Conservation (phyloP, 2,329 filamentous ascomycete genomes). For the Colletotrichum incanum region DNA sequence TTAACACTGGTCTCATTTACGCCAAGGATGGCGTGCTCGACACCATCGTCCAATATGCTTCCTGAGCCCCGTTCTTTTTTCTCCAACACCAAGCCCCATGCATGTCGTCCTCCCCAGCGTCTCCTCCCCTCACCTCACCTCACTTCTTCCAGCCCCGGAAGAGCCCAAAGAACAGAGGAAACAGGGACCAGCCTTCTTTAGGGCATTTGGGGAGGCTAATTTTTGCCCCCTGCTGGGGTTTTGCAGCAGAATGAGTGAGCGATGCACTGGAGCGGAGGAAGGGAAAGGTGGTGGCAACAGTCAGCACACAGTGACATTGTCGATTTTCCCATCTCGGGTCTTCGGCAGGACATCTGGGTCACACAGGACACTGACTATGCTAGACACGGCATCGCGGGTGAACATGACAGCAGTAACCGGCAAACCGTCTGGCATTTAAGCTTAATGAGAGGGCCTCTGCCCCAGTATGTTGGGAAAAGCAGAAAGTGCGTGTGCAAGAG, state of each 20-base stretch:
- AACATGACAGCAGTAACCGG: constrained; percentile 11
- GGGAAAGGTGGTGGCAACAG: constrained; percentile 14
- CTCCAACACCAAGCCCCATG: constrained; percentile 10
- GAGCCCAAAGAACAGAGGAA: background rate
- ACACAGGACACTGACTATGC: constrained; percentile 20
- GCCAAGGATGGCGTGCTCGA: constrained; percentile 43
- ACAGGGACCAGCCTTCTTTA: constrained; percentile 9
- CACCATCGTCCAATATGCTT: constrained; percentile 42
- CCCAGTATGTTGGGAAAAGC: constrained; percentile 8
- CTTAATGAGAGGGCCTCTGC: constrained; percentile 28
- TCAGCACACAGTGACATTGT: constrained; percentile 15
- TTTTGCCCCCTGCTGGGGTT: background rate
- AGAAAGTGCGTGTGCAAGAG: background rate
- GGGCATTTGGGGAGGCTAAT: background rate
- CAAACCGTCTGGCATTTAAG: constrained; percentile 35
- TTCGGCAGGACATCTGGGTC: constrained; percentile 36
- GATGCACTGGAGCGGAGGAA: background rate
- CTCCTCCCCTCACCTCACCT: constrained; percentile 4
- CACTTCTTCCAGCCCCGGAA: background rate
- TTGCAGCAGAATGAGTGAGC: background rate
- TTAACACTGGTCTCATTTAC: constrained; percentile 39
- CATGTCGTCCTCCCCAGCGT: background rate
- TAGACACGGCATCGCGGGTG: constrained; percentile 27
- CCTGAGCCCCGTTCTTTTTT: constrained; percentile 31
- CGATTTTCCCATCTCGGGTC: constrained; percentile 32